Evolutionary conservation across 352 stramenopile species (phyloP).

Genomic region (Phytophthora europaea): DNA sequence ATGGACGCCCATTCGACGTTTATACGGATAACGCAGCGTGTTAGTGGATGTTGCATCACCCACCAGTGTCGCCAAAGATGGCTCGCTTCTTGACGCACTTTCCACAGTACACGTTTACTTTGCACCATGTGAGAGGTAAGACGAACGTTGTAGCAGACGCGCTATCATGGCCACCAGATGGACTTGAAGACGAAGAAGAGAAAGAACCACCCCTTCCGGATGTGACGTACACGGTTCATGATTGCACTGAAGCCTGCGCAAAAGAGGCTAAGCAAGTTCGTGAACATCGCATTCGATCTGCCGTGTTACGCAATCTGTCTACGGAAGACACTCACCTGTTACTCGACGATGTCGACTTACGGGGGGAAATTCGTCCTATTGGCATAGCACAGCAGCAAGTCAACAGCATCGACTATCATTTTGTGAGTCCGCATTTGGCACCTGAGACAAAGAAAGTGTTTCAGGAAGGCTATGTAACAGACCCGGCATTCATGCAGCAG

Average conservation of each 20-base stretch:
- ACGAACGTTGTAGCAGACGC: conserved; percentile 10
- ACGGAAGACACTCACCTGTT: conserved; percentile 7
- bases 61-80: conserved; percentile 17
- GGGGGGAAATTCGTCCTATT: conserved; percentile 2
- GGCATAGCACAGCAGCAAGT: conserved; percentile 1
- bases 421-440: neutral
- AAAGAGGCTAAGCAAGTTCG: neutral
- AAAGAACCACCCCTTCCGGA: conserved; percentile 1
- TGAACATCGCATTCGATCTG: no score
- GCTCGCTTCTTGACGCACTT: conserved; percentile 18
- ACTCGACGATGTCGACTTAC: conserved; percentile 15
- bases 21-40: no score
- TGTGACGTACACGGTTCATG: conserved; percentile 5
- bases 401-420: conserved; percentile 3
- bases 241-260: neutral
- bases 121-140: conserved; percentile 22
- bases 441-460: conserved; percentile 1
- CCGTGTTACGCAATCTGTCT: conserved; percentile 3
- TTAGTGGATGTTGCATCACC: conserved; percentile 20
- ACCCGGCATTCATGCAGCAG: neutral
- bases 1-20: no score
- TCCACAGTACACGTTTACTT: conserved; percentile 14
- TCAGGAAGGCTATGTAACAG: neutral
- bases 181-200: neutral
- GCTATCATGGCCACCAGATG: conserved; percentile 1